Evolutionary conservation across 129 eudicot genomes (phyloP), one percentile per base, ranked within the genome.

Genomic region (Centella asiatica): DNA sequence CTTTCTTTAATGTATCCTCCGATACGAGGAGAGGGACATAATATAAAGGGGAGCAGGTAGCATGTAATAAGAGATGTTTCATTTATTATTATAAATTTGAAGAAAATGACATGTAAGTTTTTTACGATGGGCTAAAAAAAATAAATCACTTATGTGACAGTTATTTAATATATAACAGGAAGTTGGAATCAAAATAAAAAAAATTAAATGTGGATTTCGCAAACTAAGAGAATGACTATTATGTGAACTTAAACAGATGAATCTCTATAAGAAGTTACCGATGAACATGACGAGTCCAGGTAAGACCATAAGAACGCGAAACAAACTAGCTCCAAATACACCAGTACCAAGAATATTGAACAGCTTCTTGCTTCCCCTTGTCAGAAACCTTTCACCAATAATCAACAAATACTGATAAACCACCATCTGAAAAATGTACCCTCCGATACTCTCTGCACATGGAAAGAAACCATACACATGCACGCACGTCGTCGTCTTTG

Each of bases 381-480:
- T 20, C 1, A 74, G 13, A 3, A 74, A 45, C 26, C 36, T 52
- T 5, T 60, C 74, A 10, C 79, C 79, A 14, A 45, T 42, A 14
- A 22, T 54, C 20, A 68, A 23, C 60, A 74, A 44, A 32, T 62
- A 62, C 4, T 74, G 69, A 17, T 62, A 74, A 23, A 74, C 60
- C 5, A 68, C 52, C 44, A 68, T 62, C 11, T 67, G 70, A 47
- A 74, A 74, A 22, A 74, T 31, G 18, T 67, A 68, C 40, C 79
- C 79, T 15, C 65, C 74, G 4, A 46, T 63, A 65, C 53, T 74
- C 6, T 68, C 74, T 60, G 74, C 73, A 62, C 74, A 74, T 42
- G 79, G 79, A 14, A 68, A 33, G 54, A 74, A 68, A 2, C 79
- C 79, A 46, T 74, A 74, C 1, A 2, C 27, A 36, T 53, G 79